Percentiles rank a stretch among this genome's conserved stretches.
phyloP scores from a whole-genome alignment of 2,329 filamentous ascomycete species.

The Colletotrichum sp. region DNA sequence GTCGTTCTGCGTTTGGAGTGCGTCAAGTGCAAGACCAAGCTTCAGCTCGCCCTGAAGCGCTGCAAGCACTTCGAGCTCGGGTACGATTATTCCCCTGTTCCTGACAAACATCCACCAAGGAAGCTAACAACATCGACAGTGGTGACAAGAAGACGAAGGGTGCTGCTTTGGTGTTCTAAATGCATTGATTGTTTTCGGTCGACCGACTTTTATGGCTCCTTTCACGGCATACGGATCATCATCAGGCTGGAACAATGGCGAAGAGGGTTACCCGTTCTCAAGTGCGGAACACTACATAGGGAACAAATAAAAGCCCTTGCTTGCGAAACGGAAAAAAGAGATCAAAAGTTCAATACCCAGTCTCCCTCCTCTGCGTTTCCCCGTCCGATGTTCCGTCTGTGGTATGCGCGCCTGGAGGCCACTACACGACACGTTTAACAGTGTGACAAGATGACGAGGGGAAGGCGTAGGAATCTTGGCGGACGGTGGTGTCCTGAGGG shows the following conservation, averaged over 20 bases:
- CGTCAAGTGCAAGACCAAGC: slow-evolving; percentile 97
- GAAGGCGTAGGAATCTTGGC: background rate
- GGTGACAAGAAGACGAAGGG: slow-evolving; percentile 99
- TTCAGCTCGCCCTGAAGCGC: slow-evolving; percentile 96
- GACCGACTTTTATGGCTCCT: slow-evolving; percentile 25
- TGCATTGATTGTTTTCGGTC: slow-evolving; percentile 46
- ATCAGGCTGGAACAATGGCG: slow-evolving; percentile 47
- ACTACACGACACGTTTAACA: background rate
- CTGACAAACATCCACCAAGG: background rate
- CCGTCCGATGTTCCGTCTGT: background rate
- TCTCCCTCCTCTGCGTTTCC: background rate
- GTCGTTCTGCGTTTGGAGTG: slow-evolving; percentile 98
- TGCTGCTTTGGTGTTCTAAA: slow-evolving; percentile 99
- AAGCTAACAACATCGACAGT: slow-evolving; percentile 54
- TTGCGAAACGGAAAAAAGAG: slow-evolving; percentile 22
- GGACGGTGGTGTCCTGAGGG: slow-evolving; percentile 15
- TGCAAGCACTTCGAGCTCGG: slow-evolving; percentile 99
- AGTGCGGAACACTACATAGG: slow-evolving; percentile 49
- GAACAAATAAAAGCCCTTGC: slow-evolving; percentile 41
- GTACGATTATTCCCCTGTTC: slow-evolving; percentile 52
- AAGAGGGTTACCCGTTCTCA: slow-evolving; percentile 52
- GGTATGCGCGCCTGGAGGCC: slow-evolving; percentile 1
- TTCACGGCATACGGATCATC: slow-evolving; percentile 27
- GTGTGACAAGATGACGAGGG: slow-evolving; percentile 14
- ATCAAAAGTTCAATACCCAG: slow-evolving; percentile 22